phyloP scores from a whole-genome alignment of 169 alveolate species.

The Plasmodium fragile region DNA sequence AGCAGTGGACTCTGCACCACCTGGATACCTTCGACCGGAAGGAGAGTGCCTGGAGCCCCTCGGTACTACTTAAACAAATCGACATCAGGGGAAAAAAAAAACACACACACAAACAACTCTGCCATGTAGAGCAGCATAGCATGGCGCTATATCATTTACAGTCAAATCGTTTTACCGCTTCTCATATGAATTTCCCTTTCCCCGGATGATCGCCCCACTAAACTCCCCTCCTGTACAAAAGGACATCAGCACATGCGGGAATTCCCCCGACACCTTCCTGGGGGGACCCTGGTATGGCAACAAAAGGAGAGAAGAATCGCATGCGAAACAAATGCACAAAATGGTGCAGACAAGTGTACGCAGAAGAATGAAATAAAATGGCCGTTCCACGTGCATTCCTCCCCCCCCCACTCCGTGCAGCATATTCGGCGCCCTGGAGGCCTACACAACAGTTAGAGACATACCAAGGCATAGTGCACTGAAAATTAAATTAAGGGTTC shows the following conservation, averaged over 20 bases:
- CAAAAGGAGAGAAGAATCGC: not conserved
- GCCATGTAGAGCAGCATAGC: not conserved
- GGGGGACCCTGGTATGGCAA: constrained; percentile 70
- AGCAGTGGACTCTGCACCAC: constrained; percentile 50
- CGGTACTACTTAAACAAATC: constrained; percentile 14
- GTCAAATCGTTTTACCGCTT: not conserved
- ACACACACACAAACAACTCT: not conserved
- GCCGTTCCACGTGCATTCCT: not conserved
- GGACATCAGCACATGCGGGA: constrained; percentile 64
- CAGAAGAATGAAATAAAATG: not conserved
- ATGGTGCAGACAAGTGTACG: not conserved
- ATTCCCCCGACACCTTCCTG: constrained; percentile 64
- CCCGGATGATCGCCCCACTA: not conserved
- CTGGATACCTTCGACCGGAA: constrained; percentile 47
- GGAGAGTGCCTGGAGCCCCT: constrained; percentile 43
- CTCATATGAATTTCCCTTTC: not conserved
- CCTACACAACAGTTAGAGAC: constrained; percentile 24
- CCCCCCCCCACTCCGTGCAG: not conserved
- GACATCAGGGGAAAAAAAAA: not conserved
- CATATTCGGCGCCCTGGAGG: constrained; percentile 59
- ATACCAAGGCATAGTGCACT: constrained; percentile 80
- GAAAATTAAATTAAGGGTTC: constrained; percentile 82
- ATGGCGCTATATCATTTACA: not conserved
- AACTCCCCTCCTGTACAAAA: not conserved
- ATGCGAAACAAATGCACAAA: not conserved